Evolutionary conservation across 768 basidiomycete species (phyloP), one percentile per base, ranked within the genome.

Genomic region (Podaxis sp.): DNA sequence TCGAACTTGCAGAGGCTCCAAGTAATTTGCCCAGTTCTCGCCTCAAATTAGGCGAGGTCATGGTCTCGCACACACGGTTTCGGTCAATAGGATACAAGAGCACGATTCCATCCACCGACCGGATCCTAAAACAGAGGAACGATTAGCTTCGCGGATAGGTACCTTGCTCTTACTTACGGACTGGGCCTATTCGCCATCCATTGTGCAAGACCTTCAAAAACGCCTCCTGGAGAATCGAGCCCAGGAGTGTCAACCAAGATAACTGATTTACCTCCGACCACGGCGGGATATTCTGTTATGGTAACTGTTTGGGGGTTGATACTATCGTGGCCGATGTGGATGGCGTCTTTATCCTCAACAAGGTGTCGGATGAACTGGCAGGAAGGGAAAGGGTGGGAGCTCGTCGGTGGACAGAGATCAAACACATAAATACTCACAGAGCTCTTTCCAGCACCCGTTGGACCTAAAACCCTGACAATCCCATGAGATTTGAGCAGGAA

Each of bases 241-340:
- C 58, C 49, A 15, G 58, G 58, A 6, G 58, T 51, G 24, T 59
- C 58, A 15, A 59, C 49, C 19, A 59, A 22, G 17, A 26, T 39
- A 36, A 52, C 17, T 6, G 33, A 36, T 26, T 59, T 22, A 24
- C 36, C 33, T 8, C 26, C 49, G 19, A 59, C 19, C 33, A n/a
- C 22, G 33, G 39, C 48, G 15, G 33, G 24, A 19, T 59, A 52
- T 40, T 51, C 48, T 9, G 12, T 19, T 33, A 59, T 13, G 11
- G 28, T 0, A 12, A 26, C n/a, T 15, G 49, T 59, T 19, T 40
- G n/a, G 13, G 58, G 49, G 7, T n/a, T 24, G 30, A 59, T 30
- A 26, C 36, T 15, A 3, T 5, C 8, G 24, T 51, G 12, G 24
- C 26, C 49, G 19, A n/a, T 28, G 12, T 12, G 8, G 9, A 51